Evolutionary conservation across 169 alveolate species (phyloP).

Genomic region (Plasmodium gonderi): DNA sequence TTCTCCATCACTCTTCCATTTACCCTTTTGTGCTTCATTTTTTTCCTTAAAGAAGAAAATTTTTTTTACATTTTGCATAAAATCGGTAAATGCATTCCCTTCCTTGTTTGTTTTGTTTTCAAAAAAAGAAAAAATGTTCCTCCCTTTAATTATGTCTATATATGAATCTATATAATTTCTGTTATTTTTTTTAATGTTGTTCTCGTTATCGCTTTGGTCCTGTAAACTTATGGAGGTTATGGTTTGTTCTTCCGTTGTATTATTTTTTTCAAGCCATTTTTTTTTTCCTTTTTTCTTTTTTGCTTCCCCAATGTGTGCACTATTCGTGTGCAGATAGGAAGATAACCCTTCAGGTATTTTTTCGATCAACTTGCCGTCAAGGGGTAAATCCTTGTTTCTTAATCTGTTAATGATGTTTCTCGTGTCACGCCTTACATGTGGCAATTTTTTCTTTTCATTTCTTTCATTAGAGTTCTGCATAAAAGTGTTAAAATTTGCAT

Average conservation of each 20-base stretch:
- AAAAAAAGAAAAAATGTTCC: slow-evolving; percentile 1
- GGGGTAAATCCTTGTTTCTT: neutral
- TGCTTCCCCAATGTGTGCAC: too few species aligned
- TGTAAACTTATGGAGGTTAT: too few species aligned
- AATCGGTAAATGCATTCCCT: slow-evolving; percentile 7
- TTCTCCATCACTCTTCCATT: neutral
- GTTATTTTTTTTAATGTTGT: neutral
- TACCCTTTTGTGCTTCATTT: neutral
- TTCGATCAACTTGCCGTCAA: too few species aligned
- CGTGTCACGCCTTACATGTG: neutral
- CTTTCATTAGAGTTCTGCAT: neutral
- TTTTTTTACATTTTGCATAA: slow-evolving; percentile 9
- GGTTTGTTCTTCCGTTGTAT: too few species aligned
- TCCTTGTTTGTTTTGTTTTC: neutral
- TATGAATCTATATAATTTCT: neutral
- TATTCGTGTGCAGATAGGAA: too few species aligned
- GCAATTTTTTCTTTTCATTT: neutral
- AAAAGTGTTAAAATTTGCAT: neutral
- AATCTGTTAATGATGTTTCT: neutral
- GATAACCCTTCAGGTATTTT: too few species aligned
- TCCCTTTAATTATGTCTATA: neutral
- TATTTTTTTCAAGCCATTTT: too few species aligned
- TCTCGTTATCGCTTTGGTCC: neutral
- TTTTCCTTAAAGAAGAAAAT: slow-evolving; percentile 10
- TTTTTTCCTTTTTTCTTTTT: too few species aligned